A percentile compares a stretch with the other conserved stretches of the same genome.
These are phyloP conservation scores for Aspergillus chevalieri DNA, from an alignment of 2,329 filamentous ascomycete species.

Conservation along the genomic window DNA sequence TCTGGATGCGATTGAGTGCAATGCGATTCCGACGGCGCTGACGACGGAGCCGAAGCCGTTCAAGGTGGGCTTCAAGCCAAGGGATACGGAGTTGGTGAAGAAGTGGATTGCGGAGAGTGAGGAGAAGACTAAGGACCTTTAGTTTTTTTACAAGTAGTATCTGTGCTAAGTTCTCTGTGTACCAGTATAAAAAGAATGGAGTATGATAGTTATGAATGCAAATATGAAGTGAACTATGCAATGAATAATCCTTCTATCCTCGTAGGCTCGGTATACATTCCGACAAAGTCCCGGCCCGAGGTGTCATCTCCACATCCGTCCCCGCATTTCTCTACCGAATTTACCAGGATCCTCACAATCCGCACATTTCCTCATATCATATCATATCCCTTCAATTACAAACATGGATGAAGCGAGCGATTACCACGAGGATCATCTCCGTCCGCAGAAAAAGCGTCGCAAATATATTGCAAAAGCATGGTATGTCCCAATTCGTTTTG, in stretches of 20 bases:
- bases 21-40: constrained; percentile 51
- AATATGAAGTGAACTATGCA: too few species aligned
- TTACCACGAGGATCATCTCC: constrained; percentile 14
- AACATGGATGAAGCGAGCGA: neutral
- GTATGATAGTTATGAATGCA: neutral
- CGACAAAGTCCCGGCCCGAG: neutral
- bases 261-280: neutral
- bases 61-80: constrained; percentile 50
- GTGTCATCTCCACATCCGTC: too few species aligned
- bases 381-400: neutral
- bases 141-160: constrained; percentile 5
- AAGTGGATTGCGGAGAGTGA: constrained; percentile 51
- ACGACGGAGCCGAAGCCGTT: constrained; percentile 59
- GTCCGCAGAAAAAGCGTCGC: constrained; percentile 53
- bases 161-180: neutral
- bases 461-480: constrained; percentile 61
- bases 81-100: constrained; percentile 42
- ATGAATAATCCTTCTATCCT: too few species aligned
- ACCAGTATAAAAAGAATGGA: neutral
- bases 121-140: constrained; percentile 46
- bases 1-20: constrained; percentile 54
- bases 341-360: too few species aligned
- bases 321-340: neutral
- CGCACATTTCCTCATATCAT: too few species aligned
- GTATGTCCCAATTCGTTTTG: constrained; percentile 29